Evolutionary conservation across 352 stramenopile species (phyloP).

Genomic region (Phytophthora aleatoria): DNA sequence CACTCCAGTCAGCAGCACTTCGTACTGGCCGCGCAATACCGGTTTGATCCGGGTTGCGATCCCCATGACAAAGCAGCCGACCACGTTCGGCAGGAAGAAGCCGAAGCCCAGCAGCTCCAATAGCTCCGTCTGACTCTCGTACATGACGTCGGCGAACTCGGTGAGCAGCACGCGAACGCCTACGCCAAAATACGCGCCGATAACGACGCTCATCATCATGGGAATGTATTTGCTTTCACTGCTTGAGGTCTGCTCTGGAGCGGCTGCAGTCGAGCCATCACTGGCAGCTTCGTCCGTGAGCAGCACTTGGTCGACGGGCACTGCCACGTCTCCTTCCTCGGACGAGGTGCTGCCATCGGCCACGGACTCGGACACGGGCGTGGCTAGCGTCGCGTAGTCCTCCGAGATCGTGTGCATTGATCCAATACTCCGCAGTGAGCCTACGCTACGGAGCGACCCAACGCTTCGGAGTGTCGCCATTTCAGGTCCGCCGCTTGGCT

Average conservation of each 20-base stretch:
- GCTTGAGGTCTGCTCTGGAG: slow-evolving; percentile 4
- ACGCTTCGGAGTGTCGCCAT: slow-evolving; percentile 18
- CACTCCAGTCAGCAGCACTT: slow-evolving; percentile 53
- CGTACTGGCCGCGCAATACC: slow-evolving; percentile 51
- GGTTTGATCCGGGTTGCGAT: slow-evolving; percentile 45
- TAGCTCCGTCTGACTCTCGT: slow-evolving; percentile 45
- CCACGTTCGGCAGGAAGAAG: slow-evolving; percentile 61
- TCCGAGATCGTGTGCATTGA: slow-evolving; percentile 55
- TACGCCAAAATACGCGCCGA: slow-evolving; percentile 58
- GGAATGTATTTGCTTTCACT: slow-evolving; percentile 39
- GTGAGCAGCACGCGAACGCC: slow-evolving; percentile 54
- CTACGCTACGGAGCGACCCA: slow-evolving; percentile 12
- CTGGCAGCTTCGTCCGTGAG: slow-evolving; percentile 13
- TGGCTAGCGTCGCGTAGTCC: slow-evolving; percentile 40
- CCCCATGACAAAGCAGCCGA: slow-evolving; percentile 75
- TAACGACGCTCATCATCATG: slow-evolving; percentile 39
- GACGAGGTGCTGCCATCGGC: slow-evolving; percentile 37
- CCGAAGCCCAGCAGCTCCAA: slow-evolving; percentile 56
- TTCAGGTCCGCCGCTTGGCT: slow-evolving; percentile 8
- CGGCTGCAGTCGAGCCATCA: slow-evolving; percentile 8
- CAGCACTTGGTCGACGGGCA: slow-evolving; percentile 24
- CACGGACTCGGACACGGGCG: slow-evolving; percentile 23
- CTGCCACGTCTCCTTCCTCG: slow-evolving; percentile 28
- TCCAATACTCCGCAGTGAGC: slow-evolving; percentile 7
- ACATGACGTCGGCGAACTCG: slow-evolving; percentile 47